phyloP scores from a whole-genome alignment of 495 filamentous ascomycete genomes.

The Astrothelium macrocarpum region DNA sequence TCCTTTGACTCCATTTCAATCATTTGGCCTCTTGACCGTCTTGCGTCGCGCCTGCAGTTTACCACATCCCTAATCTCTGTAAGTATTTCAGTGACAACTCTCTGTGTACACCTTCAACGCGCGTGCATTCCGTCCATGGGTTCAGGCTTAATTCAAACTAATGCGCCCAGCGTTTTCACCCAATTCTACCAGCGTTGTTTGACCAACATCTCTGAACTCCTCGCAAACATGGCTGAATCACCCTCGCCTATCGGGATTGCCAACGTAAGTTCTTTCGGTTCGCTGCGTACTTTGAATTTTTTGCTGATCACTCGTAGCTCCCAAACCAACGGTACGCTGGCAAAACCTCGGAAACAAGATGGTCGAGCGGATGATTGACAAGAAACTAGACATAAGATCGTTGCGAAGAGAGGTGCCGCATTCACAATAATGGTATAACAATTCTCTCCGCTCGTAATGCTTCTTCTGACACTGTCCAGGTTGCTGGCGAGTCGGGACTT shows the following conservation, averaged over 20 bases:
- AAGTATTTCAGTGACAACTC: background rate
- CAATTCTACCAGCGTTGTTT: slow-evolving; percentile 1
- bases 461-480: slow-evolving; percentile 39
- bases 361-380: background rate
- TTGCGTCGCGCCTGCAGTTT: background rate
- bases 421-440: slow-evolving; percentile 92
- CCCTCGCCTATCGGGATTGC: slow-evolving; percentile 97
- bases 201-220: slow-evolving; percentile 17
- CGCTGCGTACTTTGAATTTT: background rate
- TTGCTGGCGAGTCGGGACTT: slow-evolving; percentile 95
- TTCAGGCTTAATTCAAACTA: background rate
- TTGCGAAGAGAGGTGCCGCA: slow-evolving; percentile 95
- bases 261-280: slow-evolving; percentile 55
- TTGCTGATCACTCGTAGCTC: slow-evolving; percentile 41
- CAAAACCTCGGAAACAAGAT: background rate
- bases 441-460: slow-evolving; percentile 9
- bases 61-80: background rate
- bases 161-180: slow-evolving; percentile 3
- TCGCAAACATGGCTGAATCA: slow-evolving; percentile 61
- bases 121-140: background rate
- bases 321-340: slow-evolving; percentile 73
- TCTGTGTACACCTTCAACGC: background rate
- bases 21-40: background rate
- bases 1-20: background rate
- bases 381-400: slow-evolving; percentile 78